Conservation (phyloP, 768 basidiomycete species). For the Trametopsis cervina region DNA sequence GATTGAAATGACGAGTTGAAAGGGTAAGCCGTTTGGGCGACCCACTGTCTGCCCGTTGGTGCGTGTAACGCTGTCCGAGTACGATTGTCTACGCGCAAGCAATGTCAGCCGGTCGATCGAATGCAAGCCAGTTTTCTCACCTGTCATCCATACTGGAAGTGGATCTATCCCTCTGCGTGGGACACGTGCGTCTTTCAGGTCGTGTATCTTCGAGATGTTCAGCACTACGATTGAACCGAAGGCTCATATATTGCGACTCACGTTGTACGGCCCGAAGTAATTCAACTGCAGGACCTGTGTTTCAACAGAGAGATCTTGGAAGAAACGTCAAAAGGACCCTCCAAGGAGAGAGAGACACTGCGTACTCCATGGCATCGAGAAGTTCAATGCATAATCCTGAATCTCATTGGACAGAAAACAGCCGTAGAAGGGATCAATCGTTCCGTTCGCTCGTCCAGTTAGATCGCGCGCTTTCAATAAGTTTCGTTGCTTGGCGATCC, state of each 20-base stretch:
- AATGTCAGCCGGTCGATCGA: no score
- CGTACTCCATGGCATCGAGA: constrained; percentile 49
- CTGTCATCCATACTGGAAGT: constrained; percentile 28
- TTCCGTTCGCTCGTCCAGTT: constrained; percentile 41
- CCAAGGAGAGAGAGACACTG: background rate
- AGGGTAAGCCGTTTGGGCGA: constrained; percentile 25
- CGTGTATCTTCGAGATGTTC: background rate
- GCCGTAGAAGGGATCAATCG: constrained; percentile 29
- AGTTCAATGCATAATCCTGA: constrained; percentile 65
- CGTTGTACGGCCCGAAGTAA: background rate
- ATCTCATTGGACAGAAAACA: constrained; percentile 59
- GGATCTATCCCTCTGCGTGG: constrained; percentile 52
- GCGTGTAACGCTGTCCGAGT: constrained; percentile 62
- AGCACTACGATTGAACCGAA: no score
- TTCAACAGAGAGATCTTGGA: background rate
- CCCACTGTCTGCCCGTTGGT: constrained; percentile 50
- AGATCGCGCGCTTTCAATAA: constrained; percentile 42
- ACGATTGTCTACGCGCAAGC: constrained; percentile 47
- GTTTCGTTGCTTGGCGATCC: constrained; percentile 15
- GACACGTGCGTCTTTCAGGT: constrained; percentile 36
- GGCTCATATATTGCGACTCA: no score
- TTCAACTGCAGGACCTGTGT: background rate
- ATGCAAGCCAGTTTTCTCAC: background rate
- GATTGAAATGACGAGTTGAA: constrained; percentile 28
- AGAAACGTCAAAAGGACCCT: background rate